Conservation (phyloP, 768 basidiomycete species). For the Imleria badia region DNA sequence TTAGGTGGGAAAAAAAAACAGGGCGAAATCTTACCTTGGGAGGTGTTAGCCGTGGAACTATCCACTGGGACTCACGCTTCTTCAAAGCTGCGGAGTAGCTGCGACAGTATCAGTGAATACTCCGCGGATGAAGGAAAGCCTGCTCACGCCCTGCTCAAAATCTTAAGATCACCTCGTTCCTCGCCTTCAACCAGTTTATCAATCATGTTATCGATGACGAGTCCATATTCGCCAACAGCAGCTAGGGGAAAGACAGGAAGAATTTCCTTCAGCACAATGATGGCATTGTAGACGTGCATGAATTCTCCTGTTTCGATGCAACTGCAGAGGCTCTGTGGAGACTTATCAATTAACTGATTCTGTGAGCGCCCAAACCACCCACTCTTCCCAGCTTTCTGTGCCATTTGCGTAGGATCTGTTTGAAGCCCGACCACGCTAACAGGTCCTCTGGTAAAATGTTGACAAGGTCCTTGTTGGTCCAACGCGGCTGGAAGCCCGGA, state of each 20-base stretch:
- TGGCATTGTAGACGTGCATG: conserved; percentile 97
- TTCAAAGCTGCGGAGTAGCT: conserved; percentile 77
- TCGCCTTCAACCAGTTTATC: conserved; percentile 70
- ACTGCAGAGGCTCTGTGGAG: conserved; percentile 64
- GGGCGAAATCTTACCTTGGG: conserved; percentile 32
- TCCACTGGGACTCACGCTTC: conserved; percentile 66
- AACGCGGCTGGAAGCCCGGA: conserved; percentile 67
- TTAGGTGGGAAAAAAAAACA: not conserved
- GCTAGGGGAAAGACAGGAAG: conserved; percentile 84
- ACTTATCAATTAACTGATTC: not conserved
- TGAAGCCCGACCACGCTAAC: conserved; percentile 70
- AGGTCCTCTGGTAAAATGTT: conserved; percentile 48
- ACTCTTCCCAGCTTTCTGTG: conserved; percentile 76
- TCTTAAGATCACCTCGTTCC: conserved; percentile 81
- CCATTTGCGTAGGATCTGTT: conserved; percentile 77
- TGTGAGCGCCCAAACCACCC: conserved; percentile 20
- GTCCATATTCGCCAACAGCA: conserved; percentile 54
- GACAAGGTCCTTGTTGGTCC: conserved; percentile 42
- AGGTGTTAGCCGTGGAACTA: conserved; percentile 27
- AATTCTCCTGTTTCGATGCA: conserved; percentile 89
- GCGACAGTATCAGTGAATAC: conserved; percentile 5
- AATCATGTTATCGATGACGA: conserved; percentile 57
- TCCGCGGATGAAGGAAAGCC: not conserved
- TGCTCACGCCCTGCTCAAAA: conserved; percentile 72
- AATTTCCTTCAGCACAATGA: conserved; percentile 89